Conservation (phyloP, 352 stramenopile species). For the Phytophthora capsici region DNA sequence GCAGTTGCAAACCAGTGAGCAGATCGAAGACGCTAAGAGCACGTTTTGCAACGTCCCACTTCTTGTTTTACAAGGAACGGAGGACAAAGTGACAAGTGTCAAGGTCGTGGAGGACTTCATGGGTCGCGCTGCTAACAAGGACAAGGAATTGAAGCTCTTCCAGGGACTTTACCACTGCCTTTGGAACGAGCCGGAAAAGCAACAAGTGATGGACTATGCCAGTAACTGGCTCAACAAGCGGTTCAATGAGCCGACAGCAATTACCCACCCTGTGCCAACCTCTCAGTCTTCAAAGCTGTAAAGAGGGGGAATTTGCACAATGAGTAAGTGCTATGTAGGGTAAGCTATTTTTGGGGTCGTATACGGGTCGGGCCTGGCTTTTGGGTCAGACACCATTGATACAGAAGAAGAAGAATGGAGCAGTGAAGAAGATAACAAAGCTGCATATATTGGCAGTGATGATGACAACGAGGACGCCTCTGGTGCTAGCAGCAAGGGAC, state of each 20-base stretch:
- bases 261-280: not conserved
- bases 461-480: no score
- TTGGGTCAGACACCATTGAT: no score
- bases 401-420: no score
- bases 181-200: conserved; percentile 68
- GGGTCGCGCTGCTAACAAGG: conserved; percentile 36
- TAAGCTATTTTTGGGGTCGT: no score
- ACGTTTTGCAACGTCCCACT: conserved; percentile 38
- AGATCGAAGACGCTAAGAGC: conserved; percentile 40
- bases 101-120: conserved; percentile 56
- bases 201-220: conserved; percentile 51
- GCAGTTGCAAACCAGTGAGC: conserved; percentile 33
- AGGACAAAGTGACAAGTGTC: conserved; percentile 61
- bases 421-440: no score
- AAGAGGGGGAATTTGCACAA: not conserved
- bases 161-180: conserved; percentile 60
- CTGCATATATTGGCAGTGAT: no score
- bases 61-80: conserved; percentile 51
- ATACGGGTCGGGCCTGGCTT: no score
- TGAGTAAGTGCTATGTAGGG: no score
- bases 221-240: conserved; percentile 52
- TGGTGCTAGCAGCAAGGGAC: no score
- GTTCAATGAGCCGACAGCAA: not conserved
- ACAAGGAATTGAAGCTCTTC: conserved; percentile 73
- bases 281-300: conserved; percentile 35